phyloP scores from a whole-genome alignment of 257 asterid species.

The Solanum infundibuliforme region DNA sequence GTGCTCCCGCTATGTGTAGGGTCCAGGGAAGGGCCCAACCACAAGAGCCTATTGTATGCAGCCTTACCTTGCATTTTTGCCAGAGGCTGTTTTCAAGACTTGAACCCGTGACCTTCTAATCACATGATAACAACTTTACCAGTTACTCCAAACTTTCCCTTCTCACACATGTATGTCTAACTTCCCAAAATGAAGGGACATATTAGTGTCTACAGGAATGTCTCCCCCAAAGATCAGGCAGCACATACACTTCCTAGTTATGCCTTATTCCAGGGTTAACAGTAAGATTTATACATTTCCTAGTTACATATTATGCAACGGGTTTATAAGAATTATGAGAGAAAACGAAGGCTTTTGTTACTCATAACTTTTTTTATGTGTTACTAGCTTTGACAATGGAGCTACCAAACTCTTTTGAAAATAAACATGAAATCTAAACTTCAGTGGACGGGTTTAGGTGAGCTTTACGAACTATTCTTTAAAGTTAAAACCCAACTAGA shows the following conservation, averaged over 20 bases:
- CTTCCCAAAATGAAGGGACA: not conserved
- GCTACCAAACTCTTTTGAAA: not conserved
- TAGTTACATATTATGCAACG: not conserved
- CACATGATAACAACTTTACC: not conserved
- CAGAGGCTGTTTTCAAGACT: not conserved
- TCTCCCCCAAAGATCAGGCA: not conserved
- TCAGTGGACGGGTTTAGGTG: not conserved
- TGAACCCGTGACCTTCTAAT: not conserved
- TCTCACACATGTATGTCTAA: not conserved
- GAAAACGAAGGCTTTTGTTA: not conserved
- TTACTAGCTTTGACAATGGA: not conserved
- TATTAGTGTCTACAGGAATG: not conserved
- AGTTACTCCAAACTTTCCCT: not conserved
- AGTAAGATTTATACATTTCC: not conserved
- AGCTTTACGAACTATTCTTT: not conserved
- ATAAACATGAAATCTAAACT: not conserved
- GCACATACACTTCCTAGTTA: not conserved
- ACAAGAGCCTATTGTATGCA: not conserved
- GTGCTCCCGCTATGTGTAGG: not conserved
- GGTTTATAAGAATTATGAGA: not conserved
- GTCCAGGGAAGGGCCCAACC: not conserved
- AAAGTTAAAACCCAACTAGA: not conserved
- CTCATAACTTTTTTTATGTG: not conserved
- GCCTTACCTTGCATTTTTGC: not conserved
- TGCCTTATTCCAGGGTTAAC: not conserved